Conservation (phyloP, 2,329 filamentous ascomycete species). For the Dactylellina sp. region DNA sequence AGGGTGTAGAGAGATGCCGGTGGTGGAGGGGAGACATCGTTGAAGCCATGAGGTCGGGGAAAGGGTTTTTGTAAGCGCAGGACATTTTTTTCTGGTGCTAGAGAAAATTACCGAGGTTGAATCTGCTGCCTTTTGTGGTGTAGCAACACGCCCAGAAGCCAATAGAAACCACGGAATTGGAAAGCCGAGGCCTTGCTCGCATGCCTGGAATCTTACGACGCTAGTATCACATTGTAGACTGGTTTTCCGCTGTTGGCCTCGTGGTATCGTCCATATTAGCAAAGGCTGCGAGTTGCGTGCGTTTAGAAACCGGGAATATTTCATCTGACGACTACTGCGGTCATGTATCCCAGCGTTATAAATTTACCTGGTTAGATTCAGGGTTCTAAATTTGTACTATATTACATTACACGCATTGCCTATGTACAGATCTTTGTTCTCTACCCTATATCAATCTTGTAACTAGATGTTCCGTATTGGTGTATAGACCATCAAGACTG, state of each 20-base stretch:
- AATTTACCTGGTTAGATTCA: too few species aligned
- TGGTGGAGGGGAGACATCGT: constrained; percentile 46
- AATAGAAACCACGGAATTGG: constrained; percentile 37
- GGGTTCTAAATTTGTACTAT: too few species aligned
- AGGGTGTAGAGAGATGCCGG: constrained; percentile 17
- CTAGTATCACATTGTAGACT: neutral
- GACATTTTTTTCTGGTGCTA: constrained; percentile 34
- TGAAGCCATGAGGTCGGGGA: constrained; percentile 32
- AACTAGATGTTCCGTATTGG: too few species aligned
- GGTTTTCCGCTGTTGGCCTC: neutral
- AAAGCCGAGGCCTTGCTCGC: constrained; percentile 35
- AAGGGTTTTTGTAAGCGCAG: constrained; percentile 49
- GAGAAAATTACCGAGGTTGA: constrained; percentile 54
- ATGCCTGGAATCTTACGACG: too few species aligned
- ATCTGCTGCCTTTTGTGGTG: constrained; percentile 18
- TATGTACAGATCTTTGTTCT: too few species aligned
- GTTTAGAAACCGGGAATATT: neutral
- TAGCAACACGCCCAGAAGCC: constrained; percentile 11
- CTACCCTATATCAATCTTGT: too few species aligned
- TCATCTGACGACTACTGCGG: neutral
- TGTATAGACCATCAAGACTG: too few species aligned
- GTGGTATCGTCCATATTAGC: neutral
- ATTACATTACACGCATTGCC: too few species aligned
- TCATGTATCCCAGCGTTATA: too few species aligned
- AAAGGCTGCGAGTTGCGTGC: too few species aligned